A percentile compares a stretch with the other conserved stretches of the same genome.
Evolutionary conservation across 73 alveolate species (phyloP).

Genomic region (Tetrahymena borealis): DNA sequence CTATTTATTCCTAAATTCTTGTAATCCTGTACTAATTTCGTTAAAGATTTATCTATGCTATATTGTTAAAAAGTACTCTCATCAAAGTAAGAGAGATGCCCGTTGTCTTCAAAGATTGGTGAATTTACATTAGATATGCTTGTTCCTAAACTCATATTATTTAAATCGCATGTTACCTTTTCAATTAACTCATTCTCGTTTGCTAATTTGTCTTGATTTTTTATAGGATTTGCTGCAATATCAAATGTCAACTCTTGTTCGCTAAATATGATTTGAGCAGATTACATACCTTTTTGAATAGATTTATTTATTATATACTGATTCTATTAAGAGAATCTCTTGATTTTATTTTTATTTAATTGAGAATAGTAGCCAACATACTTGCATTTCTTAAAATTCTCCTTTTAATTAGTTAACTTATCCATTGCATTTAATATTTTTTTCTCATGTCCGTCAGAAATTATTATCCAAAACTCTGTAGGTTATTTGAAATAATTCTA

Average conservation of each 20-base stretch:
- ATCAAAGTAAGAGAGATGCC: background rate
- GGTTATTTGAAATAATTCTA: background rate
- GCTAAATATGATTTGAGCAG: background rate
- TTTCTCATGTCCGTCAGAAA: background rate
- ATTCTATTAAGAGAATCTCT: background rate
- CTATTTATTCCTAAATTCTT: background rate
- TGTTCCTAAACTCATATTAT: background rate
- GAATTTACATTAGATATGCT: background rate
- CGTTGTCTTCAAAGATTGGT: background rate
- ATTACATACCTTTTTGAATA: background rate
- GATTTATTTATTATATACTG: background rate
- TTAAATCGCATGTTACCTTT: background rate
- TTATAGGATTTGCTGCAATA: background rate
- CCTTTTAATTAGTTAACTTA: background rate
- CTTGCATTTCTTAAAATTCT: background rate
- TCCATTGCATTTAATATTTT: background rate
- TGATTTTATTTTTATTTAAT: background rate
- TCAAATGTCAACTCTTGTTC: background rate
- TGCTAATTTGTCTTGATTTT: background rate
- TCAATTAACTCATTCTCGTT: background rate
- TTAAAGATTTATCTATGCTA: background rate
- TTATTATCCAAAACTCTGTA: background rate
- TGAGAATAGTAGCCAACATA: background rate
- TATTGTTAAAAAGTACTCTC: background rate
- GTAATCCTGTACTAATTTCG: background rate